Evolutionary conservation across 129 eudicot species (phyloP), one percentile per base, ranked within the genome.

Genomic region (sunflower (Helianthus annuus)): DNA sequence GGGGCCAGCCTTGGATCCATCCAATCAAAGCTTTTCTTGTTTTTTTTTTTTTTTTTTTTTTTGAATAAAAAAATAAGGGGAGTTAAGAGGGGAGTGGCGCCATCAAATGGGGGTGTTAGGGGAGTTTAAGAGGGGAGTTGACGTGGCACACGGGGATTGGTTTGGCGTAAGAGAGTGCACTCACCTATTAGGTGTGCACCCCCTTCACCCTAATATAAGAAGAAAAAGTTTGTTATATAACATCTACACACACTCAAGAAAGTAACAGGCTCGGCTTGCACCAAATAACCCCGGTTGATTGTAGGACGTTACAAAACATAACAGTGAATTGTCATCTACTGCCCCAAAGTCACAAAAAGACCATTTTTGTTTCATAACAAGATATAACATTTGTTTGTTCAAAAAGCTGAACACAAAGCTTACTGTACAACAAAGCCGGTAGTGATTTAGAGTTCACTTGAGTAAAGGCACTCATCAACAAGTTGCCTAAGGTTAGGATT

Each of bases 401-500:
- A 24, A 73, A 79, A 79, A 48, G 32, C 56, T 46, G 15, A 36
- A 48, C 80, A 68, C 55, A 13, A 82, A 29, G 74, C 44, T 49
- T 44, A 66, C 89, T 77, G 64, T 84, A 81, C 85, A 81, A 24
- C 10, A 32, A 56, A 57, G 44, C 17, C 12, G 36, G 19, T 4
- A 71, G 74, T 39, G 51, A 72, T 90, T 53, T 83, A 91, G 42
- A 91, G 87, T 67, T 88, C 97, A 71, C 77, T 84, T 40, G 95
- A 88, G 71, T 85, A 83, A 49, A 92, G 89, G 79, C 97, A 88
- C 82, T 92, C 97, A 4, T 92, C 96, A 17, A 88, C 97, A 15
- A 92, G 96, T 82, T 92, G 93, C 75, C 87, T 85, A 73, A 92
- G 96, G 82, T 86, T 92, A 0, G 96, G 97, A 74, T 88, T 92